Evolutionary conservation across 805 yeast species (phyloP), one percentile per base, ranked within the genome.

Genomic region (Yarrowia bubula): DNA sequence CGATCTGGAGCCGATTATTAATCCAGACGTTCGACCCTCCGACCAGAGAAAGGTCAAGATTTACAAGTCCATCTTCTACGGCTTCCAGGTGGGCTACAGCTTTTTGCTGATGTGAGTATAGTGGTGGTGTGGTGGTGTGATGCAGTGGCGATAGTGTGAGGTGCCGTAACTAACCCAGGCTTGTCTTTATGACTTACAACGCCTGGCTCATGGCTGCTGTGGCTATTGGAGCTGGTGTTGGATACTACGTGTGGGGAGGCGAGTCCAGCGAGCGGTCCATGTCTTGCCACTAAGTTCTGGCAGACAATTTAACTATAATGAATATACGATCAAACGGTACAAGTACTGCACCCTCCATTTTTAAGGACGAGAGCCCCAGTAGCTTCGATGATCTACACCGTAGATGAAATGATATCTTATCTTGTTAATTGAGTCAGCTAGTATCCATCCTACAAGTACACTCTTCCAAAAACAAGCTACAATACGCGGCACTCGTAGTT

Each of bases 151-250:
- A 39, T 39, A 13, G 22, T 39, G 43, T n/a, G 18, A n/a, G 7
- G 43, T 39, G 11, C 9, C 17, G 18, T 13, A 68, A 68, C 50
- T 76, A 86, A 78, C 76, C 86, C 70, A 89, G 90, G 96, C 81
- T 89, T 69, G 83, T 90, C 0, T 90, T 89, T 70, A 90, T 90
- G 96, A 88, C 93, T 6, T 90, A 88, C 74, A 89, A 89, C 72
- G 80, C 93, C 11, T 90, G 92, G 92, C 81, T 86, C 38, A 89
- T 89, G 95, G 53, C 84, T 8, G 85, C 93, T 3, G 89, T 88
- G 9, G 85, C 84, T 0, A 68, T 80, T 1, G 96, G 96, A 1
- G 95, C 95, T 1, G 81, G 79, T n/a, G 22, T 83, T 31, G 96
- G 96, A 0, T 81, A 86, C 72, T 85, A 80, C 70, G 39, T 83